Evolutionary conservation across 805 yeast genomes (phyloP), one percentile per base, ranked within the genome.

Genomic region (Candida pini): DNA sequence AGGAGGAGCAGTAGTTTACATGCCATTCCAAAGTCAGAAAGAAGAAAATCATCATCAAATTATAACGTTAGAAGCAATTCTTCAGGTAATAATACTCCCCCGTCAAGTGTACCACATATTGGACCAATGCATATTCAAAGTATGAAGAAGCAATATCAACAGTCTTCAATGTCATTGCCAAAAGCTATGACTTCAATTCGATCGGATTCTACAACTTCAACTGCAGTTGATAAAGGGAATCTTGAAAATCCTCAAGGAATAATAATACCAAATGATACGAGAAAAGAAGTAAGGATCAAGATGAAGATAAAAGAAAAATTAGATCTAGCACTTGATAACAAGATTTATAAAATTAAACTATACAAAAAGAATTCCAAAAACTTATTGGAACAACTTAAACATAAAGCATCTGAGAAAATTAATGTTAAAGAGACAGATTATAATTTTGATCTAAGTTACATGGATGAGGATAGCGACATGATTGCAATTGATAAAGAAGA

Each of bases 401-500:
- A 42, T 3, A 44, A 45, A 21, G 41, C 49, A 29, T 36, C 37
- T 23, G 44, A 40, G 4, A 53, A 49, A 23, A 30, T 53, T 12
- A 49, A 46, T 43, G n/a, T 63, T 10, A 39, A 43, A 3, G 26
- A 48, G 17, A 34, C 41, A 13, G 28, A 38, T 1, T 41, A 37
- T n/a, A 26, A 25, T 1, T 49, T 57, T 35, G 62, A 61, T 15
- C 34, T 66, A 9, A 55, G 63, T 21, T 67, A 64, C 36, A 43
- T 54, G 12, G 71, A 67, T 34, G 63, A 61, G 21, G 70, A 63
- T 18, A 55, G 53, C 2, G 69, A 66, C 38, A 32, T 54, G 35
- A 49, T 64, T 5, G 32, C 53, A 2, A 48, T 67, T 9, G 54
- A 48, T 7, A 58, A 53, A 31, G 62, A 56, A 27, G 57, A 52